Conservation (phyloP, 148 eudicot genomes). For the Persicaria tinctoria region DNA sequence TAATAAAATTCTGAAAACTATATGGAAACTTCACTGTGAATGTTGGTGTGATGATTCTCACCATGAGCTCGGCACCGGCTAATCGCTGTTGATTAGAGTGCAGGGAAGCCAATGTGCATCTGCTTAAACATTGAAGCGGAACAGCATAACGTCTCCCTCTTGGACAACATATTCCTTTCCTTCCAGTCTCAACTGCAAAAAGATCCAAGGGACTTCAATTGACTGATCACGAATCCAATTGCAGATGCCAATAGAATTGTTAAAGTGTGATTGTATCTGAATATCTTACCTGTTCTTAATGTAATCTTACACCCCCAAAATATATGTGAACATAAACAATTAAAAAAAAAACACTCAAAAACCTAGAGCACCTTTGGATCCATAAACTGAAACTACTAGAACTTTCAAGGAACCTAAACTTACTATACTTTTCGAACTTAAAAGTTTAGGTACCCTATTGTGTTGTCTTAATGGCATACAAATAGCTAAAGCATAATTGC, state of each 20-base stretch:
- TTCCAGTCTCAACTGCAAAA: slow-evolving; percentile 16
- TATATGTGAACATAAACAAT: neutral
- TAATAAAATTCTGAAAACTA: neutral
- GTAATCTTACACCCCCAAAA: neutral
- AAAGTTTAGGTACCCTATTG: neutral
- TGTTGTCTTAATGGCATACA: neutral
- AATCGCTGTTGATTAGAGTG: neutral
- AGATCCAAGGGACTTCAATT: slow-evolving; percentile 1
- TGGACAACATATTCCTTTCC: slow-evolving; percentile 16
- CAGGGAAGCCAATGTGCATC: slow-evolving; percentile 4
- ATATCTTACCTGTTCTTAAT: neutral
- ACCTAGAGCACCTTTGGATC: neutral
- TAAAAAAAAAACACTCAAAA: neutral
- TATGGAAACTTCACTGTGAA: slow-evolving; percentile 1
- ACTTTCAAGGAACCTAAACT: neutral
- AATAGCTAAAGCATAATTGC: neutral
- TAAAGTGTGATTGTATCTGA: neutral
- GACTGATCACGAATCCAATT: neutral
- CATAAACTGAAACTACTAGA: neutral
- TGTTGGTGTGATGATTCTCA: neutral
- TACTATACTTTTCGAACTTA: neutral
- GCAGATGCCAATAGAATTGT: neutral
- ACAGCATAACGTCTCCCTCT: slow-evolving; percentile 18
- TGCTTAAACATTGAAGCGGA: slow-evolving; percentile 14
- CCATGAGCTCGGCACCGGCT: neutral